Evolutionary conservation across 345 rosid species (phyloP), one percentile per base, ranked within the genome.

Genomic region (Rhodamnia argentea): DNA sequence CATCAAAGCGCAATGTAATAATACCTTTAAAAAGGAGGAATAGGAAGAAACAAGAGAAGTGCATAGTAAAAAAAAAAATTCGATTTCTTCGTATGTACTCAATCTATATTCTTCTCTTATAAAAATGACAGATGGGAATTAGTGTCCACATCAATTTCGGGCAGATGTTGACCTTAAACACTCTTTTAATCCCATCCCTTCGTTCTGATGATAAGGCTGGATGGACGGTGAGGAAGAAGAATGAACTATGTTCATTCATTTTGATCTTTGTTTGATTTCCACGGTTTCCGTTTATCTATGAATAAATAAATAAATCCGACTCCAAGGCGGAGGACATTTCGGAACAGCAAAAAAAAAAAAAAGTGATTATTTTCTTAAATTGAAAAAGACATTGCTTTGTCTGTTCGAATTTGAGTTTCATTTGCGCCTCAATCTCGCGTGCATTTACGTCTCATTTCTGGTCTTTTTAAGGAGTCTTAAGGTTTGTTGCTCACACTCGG

Each of bases 161-260:
- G 60, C n/a, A 9, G 83, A 62, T 24, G 58, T 55, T 70, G 86
- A 88, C 64, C 60, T 59, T 47, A 55, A 62, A 82, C 54, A 40
- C 11, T 40, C 50, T 16, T 83, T 7, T 18, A 37, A 87, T 91
- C 89, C 60, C 64, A 81, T 22, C 86, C 87, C 64, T 88, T 87
- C 84, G 55, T 88, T 81, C 57, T 86, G 87, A 85, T 85, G 90
- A 90, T 90, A 87, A 86, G 88, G 84, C 86, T 53, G 24, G 70
- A 87, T 60, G 82, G 84, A 57, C 53, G 32, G 42, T 55, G 50
- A 85, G 29, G 27, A 27, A 40, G 54, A 52, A 52, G 83, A 86
- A 54, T 3, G 53, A 88, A 85, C 15, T 50, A 54, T 56, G 88
- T 88, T 90, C 89, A 88, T 90, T 85, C 91, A 75, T 87, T 83